Percentiles rank a stretch among this genome's conserved stretches.
Conservation (phyloP, 1,284 basidiomycete species). For the Pseudozyma thailandica region DNA sequence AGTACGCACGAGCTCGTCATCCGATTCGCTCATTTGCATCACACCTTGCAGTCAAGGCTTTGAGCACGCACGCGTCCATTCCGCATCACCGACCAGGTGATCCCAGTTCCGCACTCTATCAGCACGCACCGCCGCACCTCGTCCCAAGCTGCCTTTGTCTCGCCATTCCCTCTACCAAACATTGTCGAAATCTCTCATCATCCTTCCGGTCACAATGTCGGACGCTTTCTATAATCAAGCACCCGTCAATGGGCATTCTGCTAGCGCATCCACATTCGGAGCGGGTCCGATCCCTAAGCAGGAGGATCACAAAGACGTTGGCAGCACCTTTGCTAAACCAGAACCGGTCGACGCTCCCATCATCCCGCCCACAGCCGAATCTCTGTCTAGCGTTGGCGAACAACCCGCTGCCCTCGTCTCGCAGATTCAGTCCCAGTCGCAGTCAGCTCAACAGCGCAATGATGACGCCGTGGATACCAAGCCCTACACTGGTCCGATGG, state of each 20-base stretch:
- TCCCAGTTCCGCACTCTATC: too few relatives aligned
- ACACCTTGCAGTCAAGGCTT: too few relatives aligned
- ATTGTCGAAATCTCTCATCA: neutral
- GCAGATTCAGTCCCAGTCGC: constrained; percentile 20
- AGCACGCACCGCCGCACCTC: too few relatives aligned
- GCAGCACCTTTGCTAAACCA: constrained; percentile 11
- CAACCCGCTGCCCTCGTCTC: constrained; percentile 27
- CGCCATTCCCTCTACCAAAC: too few relatives aligned
- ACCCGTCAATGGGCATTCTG: constrained; percentile 25
- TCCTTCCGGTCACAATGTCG: constrained; percentile 15
- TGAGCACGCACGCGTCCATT: too few relatives aligned
- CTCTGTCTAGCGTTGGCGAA: constrained; percentile 32
- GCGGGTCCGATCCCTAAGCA: neutral
- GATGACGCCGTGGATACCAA: constrained; percentile 11
- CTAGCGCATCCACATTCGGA: neutral
- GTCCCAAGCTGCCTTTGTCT: too few relatives aligned
- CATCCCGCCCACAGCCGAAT: constrained; percentile 38
- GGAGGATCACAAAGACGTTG: constrained; percentile 12
- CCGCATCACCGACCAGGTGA: too few relatives aligned
- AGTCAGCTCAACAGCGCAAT: constrained; percentile 7
- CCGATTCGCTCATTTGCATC: too few relatives aligned
- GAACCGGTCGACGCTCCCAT: constrained; percentile 25
- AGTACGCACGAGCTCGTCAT: too few relatives aligned
- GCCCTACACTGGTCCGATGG: constrained; percentile 42
- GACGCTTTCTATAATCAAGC: constrained; percentile 11